Evolutionary conservation across 108 stramenopile genomes (phyloP), one percentile per base, ranked within the genome.

Genomic region (Fragilariopsis cylindrus): DNA sequence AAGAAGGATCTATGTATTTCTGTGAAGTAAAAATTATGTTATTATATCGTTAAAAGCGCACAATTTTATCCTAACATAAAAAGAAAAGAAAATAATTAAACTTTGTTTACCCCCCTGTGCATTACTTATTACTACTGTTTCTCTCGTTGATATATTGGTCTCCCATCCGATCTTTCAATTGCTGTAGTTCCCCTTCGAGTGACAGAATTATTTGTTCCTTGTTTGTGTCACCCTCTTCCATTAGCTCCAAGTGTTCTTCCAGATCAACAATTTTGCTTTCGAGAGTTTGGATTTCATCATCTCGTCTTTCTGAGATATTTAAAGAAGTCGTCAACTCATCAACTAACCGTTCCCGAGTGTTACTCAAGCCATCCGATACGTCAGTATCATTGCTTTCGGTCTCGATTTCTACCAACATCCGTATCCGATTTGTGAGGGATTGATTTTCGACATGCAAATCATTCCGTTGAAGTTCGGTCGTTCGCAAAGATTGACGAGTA

Each of bases 401-500:
- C 40, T 63, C 42, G 7, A 63, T 41, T 63, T 63, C 62, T 9
- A 43, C 40, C 8, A 63, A 13, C 45, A 41, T 30, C 42, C 42
- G 19, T 63, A 41, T 63, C 11, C 42, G 62, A 43, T 63, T 63
- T 45, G 5, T 63, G 7, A 12, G 62, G 6, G 42, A 43, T 45
- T 63, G 13, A 9, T 63, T 41, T 3, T 63, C 62, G 43, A 44
- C 16, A 45, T 63, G n/a, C 42, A 63, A 7, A 9, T 63, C 44
- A 43, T 43, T 63, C 40, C 39, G 41, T 9, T 13, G 62, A n/a
- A 63, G 43, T 63, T 63, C 43, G 0, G 62, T 43, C 42, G 40
- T 63, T 15, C 45, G 19, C 43, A 63, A 13, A n/a, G 62, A 63
- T 43, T 45, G 62, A n/a, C 62, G 62, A 9, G 43, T 44, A 9